These are phyloP conservation scores for Ustilago crameri DNA, from an alignment of 1,284 basidiomycete genomes.

Conservation along the genomic window DNA sequence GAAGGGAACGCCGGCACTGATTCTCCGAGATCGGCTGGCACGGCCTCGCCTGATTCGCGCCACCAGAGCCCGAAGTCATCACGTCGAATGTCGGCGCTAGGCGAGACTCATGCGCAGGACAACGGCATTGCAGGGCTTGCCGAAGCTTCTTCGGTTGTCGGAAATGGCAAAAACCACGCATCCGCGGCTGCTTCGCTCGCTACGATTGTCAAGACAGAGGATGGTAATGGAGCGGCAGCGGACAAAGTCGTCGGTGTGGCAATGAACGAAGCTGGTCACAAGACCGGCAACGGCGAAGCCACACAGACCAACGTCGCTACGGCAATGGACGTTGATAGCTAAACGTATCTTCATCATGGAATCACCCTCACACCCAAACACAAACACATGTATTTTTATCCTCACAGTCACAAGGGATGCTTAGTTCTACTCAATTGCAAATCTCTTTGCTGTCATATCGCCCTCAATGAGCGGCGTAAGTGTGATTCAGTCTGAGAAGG, in stretches of 20 bases:
- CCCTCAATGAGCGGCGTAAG: too few species aligned
- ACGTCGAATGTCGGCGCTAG: background rate
- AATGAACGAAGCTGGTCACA: too few species aligned
- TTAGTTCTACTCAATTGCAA: too few species aligned
- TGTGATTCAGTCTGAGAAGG: too few species aligned
- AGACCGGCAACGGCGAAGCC: too few species aligned
- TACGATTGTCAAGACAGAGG: too few species aligned
- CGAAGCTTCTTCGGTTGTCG: background rate
- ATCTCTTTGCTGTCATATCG: too few species aligned
- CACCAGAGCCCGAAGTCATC: constrained; percentile 25
- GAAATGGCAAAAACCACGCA: constrained; percentile 8
- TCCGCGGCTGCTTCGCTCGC: too few species aligned
- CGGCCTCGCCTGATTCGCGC: constrained; percentile 34
- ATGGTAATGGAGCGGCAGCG: too few species aligned
- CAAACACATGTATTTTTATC: constrained; percentile 24
- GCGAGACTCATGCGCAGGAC: background rate
- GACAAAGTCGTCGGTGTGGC: too few species aligned
- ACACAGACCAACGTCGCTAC: background rate
- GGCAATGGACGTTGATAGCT: constrained; percentile 31
- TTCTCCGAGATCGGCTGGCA: constrained; percentile 28
- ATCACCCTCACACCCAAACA: background rate
- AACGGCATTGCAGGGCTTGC: background rate
- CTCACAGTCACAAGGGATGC: too few species aligned
- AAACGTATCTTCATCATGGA: background rate
- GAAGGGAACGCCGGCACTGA: constrained; percentile 3